Percentiles rank a stretch among this genome's conserved stretches.
Conservation (phyloP, 352 stramenopile species). For the Pythium angustatum region DNA sequence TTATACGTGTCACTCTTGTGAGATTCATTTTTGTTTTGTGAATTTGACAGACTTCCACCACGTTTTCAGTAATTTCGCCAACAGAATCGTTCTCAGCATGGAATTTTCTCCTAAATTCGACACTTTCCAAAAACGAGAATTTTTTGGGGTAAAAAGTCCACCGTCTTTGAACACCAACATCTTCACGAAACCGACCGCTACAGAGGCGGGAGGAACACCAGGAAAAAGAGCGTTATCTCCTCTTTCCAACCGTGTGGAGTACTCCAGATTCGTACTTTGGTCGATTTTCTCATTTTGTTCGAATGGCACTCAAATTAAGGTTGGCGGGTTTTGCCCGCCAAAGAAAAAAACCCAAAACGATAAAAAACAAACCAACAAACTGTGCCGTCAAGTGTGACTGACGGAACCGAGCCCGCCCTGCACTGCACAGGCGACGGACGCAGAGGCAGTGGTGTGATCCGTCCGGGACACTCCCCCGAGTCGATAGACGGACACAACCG, state of each 20-base stretch:
- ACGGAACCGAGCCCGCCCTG: slow-evolving; percentile 18
- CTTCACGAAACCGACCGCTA: neutral
- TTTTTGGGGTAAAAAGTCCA: neutral
- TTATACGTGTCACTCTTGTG: slow-evolving; percentile 1
- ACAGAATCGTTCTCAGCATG: neutral
- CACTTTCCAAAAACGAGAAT: slow-evolving; percentile 1
- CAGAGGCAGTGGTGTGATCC: slow-evolving; percentile 16
- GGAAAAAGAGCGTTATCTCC: neutral
- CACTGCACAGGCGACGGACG: slow-evolving; percentile 5
- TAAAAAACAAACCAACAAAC: slow-evolving; percentile 21
- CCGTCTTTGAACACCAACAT: neutral
- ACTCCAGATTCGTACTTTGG: neutral
- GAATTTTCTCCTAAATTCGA: neutral
- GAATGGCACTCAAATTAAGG: slow-evolving; percentile 22
- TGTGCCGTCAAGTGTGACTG: slow-evolving; percentile 24
- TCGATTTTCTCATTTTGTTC: neutral
- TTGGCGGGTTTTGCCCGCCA: slow-evolving; percentile 30
- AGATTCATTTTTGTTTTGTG: neutral
- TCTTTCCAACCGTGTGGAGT: neutral
- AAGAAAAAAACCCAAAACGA: slow-evolving; percentile 35
- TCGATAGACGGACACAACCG: slow-evolving; percentile 11
- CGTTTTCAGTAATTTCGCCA: neutral
- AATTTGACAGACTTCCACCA: neutral
- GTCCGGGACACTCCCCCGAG: neutral
- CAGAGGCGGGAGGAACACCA: neutral